Percentiles rank a stretch among this genome's conserved stretches.
phyloP scores from a whole-genome alignment of 345 rosid species.

The Citrus unshiu region DNA sequence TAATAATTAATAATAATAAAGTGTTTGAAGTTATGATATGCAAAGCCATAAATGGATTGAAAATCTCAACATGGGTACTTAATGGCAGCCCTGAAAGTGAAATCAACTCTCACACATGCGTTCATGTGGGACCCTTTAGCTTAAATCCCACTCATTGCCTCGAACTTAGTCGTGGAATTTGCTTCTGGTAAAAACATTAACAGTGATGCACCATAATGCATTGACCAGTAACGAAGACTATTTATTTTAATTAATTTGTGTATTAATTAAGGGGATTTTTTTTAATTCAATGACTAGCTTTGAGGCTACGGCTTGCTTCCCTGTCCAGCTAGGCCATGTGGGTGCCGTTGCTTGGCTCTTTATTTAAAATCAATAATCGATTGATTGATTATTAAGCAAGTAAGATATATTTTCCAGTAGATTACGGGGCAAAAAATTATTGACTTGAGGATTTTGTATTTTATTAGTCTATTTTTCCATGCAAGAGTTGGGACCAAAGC shows the following conservation, averaged over 20 bases:
- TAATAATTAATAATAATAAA: constrained; percentile 4
- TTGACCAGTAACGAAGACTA: not conserved
- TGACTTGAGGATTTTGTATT: not conserved
- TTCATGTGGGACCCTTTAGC: constrained; percentile 58
- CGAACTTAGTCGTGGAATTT: constrained; percentile 13
- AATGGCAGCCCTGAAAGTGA: constrained; percentile 28
- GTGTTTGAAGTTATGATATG: constrained; percentile 16
- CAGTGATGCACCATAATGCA: not conserved
- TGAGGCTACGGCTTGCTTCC: constrained; percentile 17
- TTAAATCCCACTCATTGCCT: constrained; percentile 57
- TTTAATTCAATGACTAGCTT: not conserved
- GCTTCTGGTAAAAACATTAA: not conserved
- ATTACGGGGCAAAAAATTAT: not conserved
- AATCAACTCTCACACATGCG: constrained; percentile 31
- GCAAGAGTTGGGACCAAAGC: not conserved
- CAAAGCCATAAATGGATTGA: constrained; percentile 25
- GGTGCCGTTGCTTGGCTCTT: constrained; percentile 19
- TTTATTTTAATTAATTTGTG: not conserved
- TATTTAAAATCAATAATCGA: not conserved
- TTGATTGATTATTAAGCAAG: not conserved
- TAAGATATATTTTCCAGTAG: not conserved
- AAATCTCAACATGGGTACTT: constrained; percentile 28
- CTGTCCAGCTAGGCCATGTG: constrained; percentile 43
- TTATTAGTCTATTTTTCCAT: not conserved
- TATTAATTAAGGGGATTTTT: not conserved